Evolutionary conservation across 2,329 filamentous ascomycete genomes (phyloP).

Genomic region (Aspergillus luchuensis): DNA sequence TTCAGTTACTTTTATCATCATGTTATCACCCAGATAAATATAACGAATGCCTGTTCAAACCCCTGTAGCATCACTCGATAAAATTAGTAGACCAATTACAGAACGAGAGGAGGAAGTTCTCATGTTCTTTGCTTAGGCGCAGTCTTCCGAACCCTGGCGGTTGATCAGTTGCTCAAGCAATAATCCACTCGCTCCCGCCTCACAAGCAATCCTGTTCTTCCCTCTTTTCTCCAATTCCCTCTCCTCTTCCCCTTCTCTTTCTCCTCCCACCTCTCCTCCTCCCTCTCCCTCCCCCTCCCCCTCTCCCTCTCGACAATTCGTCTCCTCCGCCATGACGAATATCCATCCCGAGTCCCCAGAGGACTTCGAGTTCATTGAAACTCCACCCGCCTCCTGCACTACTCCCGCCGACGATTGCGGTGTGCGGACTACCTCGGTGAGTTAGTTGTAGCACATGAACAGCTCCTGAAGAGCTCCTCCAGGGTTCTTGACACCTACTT

Average conservation of each 20-base stretch:
- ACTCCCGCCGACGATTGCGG: slow-evolving; percentile 59
- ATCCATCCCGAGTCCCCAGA: slow-evolving; percentile 49
- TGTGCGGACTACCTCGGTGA: slow-evolving; percentile 63
- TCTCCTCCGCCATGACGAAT: slow-evolving; percentile 40
- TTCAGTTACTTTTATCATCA: too few species aligned
- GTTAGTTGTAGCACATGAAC: slow-evolving; percentile 34
- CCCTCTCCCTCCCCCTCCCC: slow-evolving; percentile 19
- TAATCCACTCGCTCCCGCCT: slow-evolving; percentile 1
- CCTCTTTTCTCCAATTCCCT: slow-evolving; percentile 10
- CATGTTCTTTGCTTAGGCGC: not conserved
- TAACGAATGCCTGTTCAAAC: too few species aligned
- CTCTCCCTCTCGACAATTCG: slow-evolving; percentile 32
- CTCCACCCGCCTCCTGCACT: slow-evolving; percentile 58
- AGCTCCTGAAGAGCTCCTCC: not conserved
- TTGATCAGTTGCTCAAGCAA: not conserved
- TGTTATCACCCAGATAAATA: too few species aligned
- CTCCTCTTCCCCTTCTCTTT: slow-evolving; percentile 14
- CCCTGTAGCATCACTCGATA: too few species aligned
- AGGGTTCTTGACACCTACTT: not conserved
- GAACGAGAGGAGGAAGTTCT: too few species aligned
- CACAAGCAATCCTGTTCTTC: slow-evolving; percentile 1
- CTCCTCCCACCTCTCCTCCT: slow-evolving; percentile 22
- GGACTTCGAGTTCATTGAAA: slow-evolving; percentile 59
- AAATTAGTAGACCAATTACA: not conserved
- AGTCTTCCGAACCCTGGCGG: not conserved